Evolutionary conservation across 2,329 filamentous ascomycete species (phyloP).

Genomic region (Cyclaneusma minus): DNA sequence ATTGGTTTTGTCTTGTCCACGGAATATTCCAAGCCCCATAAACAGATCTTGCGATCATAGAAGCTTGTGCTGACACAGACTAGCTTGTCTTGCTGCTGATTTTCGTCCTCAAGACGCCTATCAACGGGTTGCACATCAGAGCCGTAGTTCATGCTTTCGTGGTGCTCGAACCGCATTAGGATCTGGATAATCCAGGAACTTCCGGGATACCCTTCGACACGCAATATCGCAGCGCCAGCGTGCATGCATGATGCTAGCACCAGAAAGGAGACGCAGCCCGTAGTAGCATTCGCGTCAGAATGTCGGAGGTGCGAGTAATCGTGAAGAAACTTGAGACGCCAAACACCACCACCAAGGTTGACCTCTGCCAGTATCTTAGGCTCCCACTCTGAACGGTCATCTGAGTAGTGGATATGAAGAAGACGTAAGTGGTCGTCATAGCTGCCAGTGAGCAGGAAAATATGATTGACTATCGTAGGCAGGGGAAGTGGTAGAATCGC

Average conservation of each 20-base stretch:
- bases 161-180: constrained; percentile 62
- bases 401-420: constrained; percentile 35
- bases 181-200: constrained; percentile 46
- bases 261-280: too few species aligned
- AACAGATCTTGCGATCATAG: constrained; percentile 54
- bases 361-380: constrained; percentile 42
- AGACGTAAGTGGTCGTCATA: constrained; percentile 79
- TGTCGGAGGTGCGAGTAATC: constrained; percentile 2
- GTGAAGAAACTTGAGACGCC: constrained; percentile 57
- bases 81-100: constrained; percentile 1
- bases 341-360: constrained; percentile 68
- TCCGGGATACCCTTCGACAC: constrained; percentile 22
- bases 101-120: constrained; percentile 7
- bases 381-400: constrained; percentile 23
- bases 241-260: constrained; percentile 92
- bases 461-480: constrained; percentile 24
- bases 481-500: constrained; percentile 58
- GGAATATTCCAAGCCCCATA: constrained; percentile 52
- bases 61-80: constrained; percentile 58
- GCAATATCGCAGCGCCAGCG: constrained; percentile 58
- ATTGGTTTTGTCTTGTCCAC: too few species aligned
- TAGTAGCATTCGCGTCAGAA: too few species aligned
- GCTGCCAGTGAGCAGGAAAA: constrained; percentile 66
- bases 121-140: constrained; percentile 46
- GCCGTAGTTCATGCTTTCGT: constrained; percentile 91